Evolutionary conservation across 1,284 basidiomycete species (phyloP).

Genomic region (Sporisorium reilianum): DNA sequence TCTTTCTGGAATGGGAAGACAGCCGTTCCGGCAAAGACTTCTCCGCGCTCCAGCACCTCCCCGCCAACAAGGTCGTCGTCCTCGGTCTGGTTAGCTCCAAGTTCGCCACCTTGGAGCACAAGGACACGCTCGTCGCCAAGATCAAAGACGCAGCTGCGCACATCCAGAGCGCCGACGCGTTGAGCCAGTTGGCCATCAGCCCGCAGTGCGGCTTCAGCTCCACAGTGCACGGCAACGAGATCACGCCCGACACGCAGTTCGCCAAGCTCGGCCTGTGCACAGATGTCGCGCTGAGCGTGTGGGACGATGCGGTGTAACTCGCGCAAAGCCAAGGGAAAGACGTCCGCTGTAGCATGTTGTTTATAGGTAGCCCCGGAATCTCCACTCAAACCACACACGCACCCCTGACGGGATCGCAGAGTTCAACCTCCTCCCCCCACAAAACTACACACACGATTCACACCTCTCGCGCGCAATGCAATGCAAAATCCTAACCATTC

Average conservation of each 20-base stretch:
- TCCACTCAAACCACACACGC: too few species aligned
- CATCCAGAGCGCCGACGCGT: constrained; percentile 72
- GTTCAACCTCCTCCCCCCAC: too few species aligned
- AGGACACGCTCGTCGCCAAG: constrained; percentile 75
- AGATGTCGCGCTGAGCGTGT: constrained; percentile 70
- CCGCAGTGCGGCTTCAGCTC: constrained; percentile 82
- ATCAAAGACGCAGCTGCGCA: constrained; percentile 77
- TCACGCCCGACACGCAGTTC: constrained; percentile 73
- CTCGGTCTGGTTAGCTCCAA: constrained; percentile 82
- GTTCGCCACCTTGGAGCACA: constrained; percentile 77
- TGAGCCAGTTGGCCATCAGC: constrained; percentile 76
- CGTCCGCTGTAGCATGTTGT: too few species aligned
- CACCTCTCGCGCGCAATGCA: too few species aligned
- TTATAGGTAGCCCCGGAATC: too few species aligned
- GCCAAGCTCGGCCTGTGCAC: constrained; percentile 74
- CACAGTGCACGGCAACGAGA: constrained; percentile 70
- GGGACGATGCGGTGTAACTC: constrained; percentile 30
- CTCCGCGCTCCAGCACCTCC: constrained; percentile 72
- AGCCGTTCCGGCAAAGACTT: constrained; percentile 77
- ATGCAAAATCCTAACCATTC: too few species aligned
- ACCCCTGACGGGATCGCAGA: too few species aligned
- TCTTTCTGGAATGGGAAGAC: constrained; percentile 83
- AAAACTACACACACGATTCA: too few species aligned
- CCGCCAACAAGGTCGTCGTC: constrained; percentile 77
- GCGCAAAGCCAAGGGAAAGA: too few species aligned